phyloP scores from a whole-genome alignment of 2,329 filamentous ascomycete species.

The Venturia aucupariae region DNA sequence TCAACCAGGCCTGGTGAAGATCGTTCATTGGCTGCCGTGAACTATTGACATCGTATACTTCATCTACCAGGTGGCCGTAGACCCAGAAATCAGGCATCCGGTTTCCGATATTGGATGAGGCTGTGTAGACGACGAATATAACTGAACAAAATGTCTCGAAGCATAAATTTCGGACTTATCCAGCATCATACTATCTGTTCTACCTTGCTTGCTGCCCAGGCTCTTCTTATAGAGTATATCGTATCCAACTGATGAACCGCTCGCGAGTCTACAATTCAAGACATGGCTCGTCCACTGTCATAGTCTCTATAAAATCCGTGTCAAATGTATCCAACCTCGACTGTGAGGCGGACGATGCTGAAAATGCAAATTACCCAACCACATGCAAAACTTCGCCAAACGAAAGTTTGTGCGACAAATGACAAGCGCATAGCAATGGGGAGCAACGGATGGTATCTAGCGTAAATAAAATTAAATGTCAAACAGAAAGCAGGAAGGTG shows the following conservation, averaged over 20 bases:
- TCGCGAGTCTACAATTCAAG: not conserved
- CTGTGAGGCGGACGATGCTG: not conserved
- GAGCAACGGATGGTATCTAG: not conserved
- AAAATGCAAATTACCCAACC: not conserved
- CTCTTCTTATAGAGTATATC: not conserved
- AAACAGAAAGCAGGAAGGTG: not conserved
- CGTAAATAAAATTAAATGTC: not conserved
- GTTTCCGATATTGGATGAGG: not conserved
- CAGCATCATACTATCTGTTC: not conserved
- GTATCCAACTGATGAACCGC: not conserved
- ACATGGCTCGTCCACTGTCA: not conserved
- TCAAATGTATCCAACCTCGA: not conserved
- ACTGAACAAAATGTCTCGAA: not conserved
- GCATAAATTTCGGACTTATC: not conserved
- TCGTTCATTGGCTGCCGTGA: not conserved
- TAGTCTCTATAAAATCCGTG: not conserved
- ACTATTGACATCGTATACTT: not conserved
- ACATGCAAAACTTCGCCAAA: not conserved
- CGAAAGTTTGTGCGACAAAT: not conserved
- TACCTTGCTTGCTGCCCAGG: not conserved
- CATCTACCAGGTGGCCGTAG: not conserved
- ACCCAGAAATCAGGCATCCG: not conserved
- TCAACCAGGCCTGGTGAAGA: not conserved
- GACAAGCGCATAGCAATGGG: not conserved
- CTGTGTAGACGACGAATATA: not conserved